Evolutionary conservation across 2,329 filamentous ascomycete genomes (phyloP).

Genomic region (Plenodomus tracheiphilus): DNA sequence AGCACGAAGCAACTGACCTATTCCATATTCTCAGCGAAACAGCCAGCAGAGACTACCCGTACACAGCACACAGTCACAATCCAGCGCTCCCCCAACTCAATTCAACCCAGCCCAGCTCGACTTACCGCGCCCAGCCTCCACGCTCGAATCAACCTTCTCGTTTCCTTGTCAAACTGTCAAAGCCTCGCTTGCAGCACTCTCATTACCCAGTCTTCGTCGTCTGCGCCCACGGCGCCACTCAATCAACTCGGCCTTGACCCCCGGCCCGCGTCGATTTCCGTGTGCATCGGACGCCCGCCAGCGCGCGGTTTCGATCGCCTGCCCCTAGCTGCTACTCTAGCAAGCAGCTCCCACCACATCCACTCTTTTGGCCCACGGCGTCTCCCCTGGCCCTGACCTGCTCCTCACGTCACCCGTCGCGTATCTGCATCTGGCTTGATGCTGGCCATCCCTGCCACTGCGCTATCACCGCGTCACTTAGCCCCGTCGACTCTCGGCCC

Average conservation of each 20-base stretch:
- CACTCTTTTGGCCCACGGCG: constrained; percentile 7
- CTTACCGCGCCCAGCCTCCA: not conserved
- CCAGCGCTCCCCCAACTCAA: no score
- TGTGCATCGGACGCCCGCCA: constrained; percentile 18
- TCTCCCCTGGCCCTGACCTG: constrained; percentile 6
- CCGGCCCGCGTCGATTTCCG: constrained; percentile 14
- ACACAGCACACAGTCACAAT: no score
- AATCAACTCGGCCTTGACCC: constrained; percentile 9
- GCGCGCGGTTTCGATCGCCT: constrained; percentile 18
- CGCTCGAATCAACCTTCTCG: not conserved
- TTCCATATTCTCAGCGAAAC: no score
- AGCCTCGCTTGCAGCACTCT: not conserved
- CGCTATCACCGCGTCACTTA: constrained; percentile 24
- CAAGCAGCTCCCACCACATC: constrained; percentile 10
- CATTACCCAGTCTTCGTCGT: constrained; percentile 8
- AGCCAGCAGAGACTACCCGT: not conserved
- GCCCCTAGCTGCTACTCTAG: constrained; percentile 14
- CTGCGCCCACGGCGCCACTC: constrained; percentile 9
- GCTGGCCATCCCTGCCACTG: constrained; percentile 13
- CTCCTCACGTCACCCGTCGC: constrained; percentile 22
- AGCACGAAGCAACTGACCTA: no score
- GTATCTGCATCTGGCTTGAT: constrained; percentile 18
- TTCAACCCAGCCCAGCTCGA: no score
- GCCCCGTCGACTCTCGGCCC: constrained; percentile 31
- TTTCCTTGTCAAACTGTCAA: not conserved